A percentile compares a stretch with the other conserved stretches of the same genome.
Evolutionary conservation across 345 rosid species (phyloP).

Genomic region (Lenwebbia sp.): DNA sequence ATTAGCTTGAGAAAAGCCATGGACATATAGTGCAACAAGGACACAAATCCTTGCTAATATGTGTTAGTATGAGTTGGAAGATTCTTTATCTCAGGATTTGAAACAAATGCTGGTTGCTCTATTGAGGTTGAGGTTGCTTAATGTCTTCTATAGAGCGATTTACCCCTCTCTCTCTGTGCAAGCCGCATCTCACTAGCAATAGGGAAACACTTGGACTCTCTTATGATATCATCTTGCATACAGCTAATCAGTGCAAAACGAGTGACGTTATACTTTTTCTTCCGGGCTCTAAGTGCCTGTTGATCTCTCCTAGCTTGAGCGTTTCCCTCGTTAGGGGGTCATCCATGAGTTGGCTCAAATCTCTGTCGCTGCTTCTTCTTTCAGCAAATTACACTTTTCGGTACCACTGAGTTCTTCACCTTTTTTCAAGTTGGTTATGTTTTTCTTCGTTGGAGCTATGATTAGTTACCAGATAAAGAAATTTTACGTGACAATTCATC

Average conservation of each 20-base stretch:
- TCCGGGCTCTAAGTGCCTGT: not conserved
- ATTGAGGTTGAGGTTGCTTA: not conserved
- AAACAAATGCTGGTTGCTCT: not conserved
- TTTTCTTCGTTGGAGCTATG: not conserved
- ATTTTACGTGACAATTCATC: not conserved
- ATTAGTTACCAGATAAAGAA: not conserved
- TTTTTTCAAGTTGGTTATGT: not conserved
- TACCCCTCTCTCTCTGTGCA: not conserved
- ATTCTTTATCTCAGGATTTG: not conserved
- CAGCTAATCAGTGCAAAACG: not conserved
- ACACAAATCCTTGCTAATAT: not conserved
- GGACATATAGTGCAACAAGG: not conserved
- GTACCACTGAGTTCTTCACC: rapidly evolving
- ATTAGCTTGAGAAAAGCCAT: not conserved
- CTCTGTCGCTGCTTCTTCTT: not conserved
- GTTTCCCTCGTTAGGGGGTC: not conserved
- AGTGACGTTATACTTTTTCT: not conserved
- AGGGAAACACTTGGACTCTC: rapidly evolving
- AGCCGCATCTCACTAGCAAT: not conserved
- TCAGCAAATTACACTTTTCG: not conserved
- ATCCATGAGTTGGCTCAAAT: not conserved
- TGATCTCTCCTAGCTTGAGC: not conserved
- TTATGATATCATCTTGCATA: not conserved
- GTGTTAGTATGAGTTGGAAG: not conserved
- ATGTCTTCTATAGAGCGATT: not conserved